phyloP scores from a whole-genome alignment of 2,329 filamentous ascomycete species.

The Tolypocladium ophioglossoides region DNA sequence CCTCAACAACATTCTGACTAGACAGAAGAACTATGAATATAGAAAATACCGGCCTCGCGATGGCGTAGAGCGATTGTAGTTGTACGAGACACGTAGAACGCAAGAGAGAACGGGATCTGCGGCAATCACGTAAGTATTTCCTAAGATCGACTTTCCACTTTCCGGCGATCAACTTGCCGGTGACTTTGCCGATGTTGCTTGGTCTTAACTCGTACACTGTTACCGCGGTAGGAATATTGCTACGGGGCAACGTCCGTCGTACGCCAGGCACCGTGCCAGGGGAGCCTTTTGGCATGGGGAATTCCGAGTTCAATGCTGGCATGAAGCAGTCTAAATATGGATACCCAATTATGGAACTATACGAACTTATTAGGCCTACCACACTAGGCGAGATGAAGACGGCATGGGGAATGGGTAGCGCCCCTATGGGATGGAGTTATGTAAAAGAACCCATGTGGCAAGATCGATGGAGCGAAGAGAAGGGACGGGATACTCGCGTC shows the following conservation, averaged over 20 bases:
- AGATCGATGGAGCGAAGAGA: constrained; percentile 11
- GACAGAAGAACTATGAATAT: constrained; percentile 16
- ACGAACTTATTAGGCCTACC: constrained; percentile 11
- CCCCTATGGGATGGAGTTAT: constrained; percentile 17
- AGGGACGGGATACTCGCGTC: background rate
- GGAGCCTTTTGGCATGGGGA: constrained; percentile 16
- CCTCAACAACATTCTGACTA: constrained; percentile 9
- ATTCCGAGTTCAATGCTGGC: constrained; percentile 17
- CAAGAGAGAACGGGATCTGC: background rate
- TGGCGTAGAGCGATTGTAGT: constrained; percentile 13
- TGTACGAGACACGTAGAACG: constrained; percentile 11
- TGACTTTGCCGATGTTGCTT: too few relatives aligned
- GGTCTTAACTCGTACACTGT: background rate
- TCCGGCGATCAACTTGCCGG: too few relatives aligned
- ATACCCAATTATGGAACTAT: constrained; percentile 15
- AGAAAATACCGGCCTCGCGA: constrained; percentile 14
- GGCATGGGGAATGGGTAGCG: constrained; percentile 11
- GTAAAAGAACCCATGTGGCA: constrained; percentile 11
- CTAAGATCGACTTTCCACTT: background rate
- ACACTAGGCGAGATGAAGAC: constrained; percentile 13
- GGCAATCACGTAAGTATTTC: constrained; percentile 13
- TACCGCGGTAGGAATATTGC: constrained; percentile 5
- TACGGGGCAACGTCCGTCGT: constrained; percentile 3
- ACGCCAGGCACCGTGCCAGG: constrained; percentile 9
- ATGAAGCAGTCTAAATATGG: constrained; percentile 14